Base-by-base conservation (phyloP, 1,284 basidiomycete genomes). In the Apiotrichum veenhuisii region DNA sequence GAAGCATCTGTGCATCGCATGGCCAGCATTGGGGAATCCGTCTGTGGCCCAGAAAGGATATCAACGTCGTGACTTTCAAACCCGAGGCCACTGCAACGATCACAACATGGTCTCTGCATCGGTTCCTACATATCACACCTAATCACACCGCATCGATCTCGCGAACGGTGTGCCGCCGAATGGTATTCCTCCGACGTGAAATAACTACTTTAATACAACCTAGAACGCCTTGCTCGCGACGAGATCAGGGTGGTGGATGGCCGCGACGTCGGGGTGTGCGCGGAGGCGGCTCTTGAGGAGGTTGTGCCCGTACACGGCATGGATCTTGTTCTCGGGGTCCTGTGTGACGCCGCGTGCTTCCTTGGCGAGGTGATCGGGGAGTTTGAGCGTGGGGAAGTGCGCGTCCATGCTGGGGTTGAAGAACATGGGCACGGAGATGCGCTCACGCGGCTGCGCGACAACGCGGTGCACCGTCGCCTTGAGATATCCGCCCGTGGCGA, bases 381-480 rank as follows among this genome's bases (percentile, higher is more conserved):
- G 50, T 18, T 37, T 15, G 5, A 62, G 42, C 7, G 25, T 34
- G 2, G 60, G 60, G 34, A 62, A 50, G 9, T 30, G n/a, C 5
- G 60, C 60, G 36, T 62, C 57, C 11, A 62, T 51, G 12, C 25
- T 25, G 10, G 60, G 60, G 41, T 62, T 62, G 54, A 58, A 55
- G 41, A 62, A 62, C 45, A 56, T 53, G 11, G 60, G 60, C 12
- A 62, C 50, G 7, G 42, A 47, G 43, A 62, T 58, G 11, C 60
- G 56, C 36, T 58, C 57, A 2, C 30, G 22, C 15, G 43, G 43
- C 20, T 50, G 50, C 27, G 60, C 22, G 0, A 62, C 23, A 17
- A 62, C 60, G 11, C 60, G 60, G 20, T 62, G 60, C 17, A 50
- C 55, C 9, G 59, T 61, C 23, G 59, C 59, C 52, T 58, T 58